Base-by-base conservation (phyloP, 1,139 yeast species). In the Candida pseudocylindracea region DNA sequence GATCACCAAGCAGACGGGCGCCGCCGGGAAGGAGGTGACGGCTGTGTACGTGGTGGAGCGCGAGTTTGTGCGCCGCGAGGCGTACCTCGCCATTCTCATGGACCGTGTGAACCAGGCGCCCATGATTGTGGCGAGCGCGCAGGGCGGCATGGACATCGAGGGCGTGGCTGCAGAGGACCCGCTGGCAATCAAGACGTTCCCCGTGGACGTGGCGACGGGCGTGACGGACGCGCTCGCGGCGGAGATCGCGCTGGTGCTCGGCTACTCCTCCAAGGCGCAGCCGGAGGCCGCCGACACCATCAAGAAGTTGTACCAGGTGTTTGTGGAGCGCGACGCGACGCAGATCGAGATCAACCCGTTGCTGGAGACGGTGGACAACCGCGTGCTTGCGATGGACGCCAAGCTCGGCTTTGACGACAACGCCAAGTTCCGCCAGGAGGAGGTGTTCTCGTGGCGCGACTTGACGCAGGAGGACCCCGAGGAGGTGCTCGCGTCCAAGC, bases 141-240 rank as follows among this genome's bases (percentile, higher is more conserved):
- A 88, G 63, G 99, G 99, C 63, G 99, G 99, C 65, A 85, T 91
- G 93, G 95, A 88, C 60, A 91, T 88, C 50, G 99, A 88, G 65
- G 93, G 93, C 54, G 96, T 91, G 43, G 99, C 98, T 39, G 76
- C 76, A 45, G 72, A 67, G 46, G 76, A 70, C 57, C 99, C 99
- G 36, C 71, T 68, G 38, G 93, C 94, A 44, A 91, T 88, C 62
- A 76, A 81, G 63, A 73, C 91, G 42, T 81, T 74, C 69, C 66
- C 78, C 44, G 72, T 88, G 37, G 73, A 74, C 43, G 65, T 81
- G 48, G 68, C 73, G 42, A 57, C 57, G 36, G 95, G 95, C 50
- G 79, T 91, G 48, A 72, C 91, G 42, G 80, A 74, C 45, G 63
- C 61, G 40, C 62, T 73, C 45, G 95, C 95, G 36, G 50, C 60